These are phyloP conservation scores for Chalciporus piperatoides DNA, from an alignment of 1,284 basidiomycete genomes.

Conservation along the genomic window DNA sequence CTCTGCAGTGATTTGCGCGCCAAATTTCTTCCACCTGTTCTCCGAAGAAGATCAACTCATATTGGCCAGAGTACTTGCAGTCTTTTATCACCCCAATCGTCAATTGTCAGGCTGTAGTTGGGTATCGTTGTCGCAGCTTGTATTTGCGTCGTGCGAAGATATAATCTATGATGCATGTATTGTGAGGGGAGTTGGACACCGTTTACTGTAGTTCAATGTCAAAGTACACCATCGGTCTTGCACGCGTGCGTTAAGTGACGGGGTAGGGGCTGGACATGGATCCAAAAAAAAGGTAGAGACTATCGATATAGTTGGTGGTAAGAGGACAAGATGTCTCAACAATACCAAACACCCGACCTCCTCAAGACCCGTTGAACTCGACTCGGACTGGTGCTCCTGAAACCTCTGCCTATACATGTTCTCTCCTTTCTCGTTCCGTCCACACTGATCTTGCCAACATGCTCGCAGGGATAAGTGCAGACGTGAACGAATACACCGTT, in stretches of 20 bases:
- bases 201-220: no score
- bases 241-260: no score
- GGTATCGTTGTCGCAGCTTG: no score
- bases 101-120: constrained; percentile 25
- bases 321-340: constrained; percentile 9
- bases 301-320: no score
- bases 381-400: background rate
- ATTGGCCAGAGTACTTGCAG: constrained; percentile 31
- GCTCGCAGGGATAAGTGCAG: constrained; percentile 3
- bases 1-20: constrained; percentile 31
- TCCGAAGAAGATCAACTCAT: constrained; percentile 31
- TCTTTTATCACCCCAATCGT: constrained; percentile 32
- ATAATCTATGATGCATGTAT: no score
- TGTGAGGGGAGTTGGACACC: no score
- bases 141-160: no score
- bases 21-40: constrained; percentile 39
- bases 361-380: background rate
- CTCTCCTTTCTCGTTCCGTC: background rate
- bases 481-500: background rate
- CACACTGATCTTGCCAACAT: constrained; percentile 12
- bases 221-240: no score
- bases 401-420: constrained; percentile 16
- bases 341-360: constrained; percentile 15
- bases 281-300: no score
- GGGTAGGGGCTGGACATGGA: no score